Evolutionary conservation across 129 eudicot species (phyloP), one percentile per base, ranked within the genome.

Genomic region (Solidago caesia): DNA sequence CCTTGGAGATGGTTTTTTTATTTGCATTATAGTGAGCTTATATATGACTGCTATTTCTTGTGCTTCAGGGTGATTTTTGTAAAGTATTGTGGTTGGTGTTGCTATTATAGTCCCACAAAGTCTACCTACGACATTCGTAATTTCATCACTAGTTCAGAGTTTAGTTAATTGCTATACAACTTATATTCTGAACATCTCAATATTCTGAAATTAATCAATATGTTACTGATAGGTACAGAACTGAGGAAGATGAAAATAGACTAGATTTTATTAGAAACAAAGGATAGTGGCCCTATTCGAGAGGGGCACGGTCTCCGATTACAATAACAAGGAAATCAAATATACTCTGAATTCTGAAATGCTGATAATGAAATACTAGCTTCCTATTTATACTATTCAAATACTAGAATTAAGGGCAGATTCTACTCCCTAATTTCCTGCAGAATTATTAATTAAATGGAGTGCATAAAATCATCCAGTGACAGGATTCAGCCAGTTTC

Each of bases 261-360:
- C 65, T 60, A 0, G 42, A 60, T 21, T 60, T 25, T 10, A 15
- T 25, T 58, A 15, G 64, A 58, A 25, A 58, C 39, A 58, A 16
- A 58, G 39, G 67, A 62, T 62, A 62, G 67, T 62, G 67, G 67
- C 44, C 15, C 67, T 15, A 33, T 62, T 62, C 45, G 44, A 62
- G 44, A 27, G 44, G 67, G 44, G 44, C 44, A 9, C 1, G n/a
- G 44, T 62, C 44, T 26, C 44, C 15, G 1, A 2, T 26, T 26
- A 62, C 44, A 62, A 62, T 14, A 62, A 62, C 14, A 62, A 13
- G 44, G 6, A 62, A 7, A 27, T 62, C 5, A 29, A 33, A 62
- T 64, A 64, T 64, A 21, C 21, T 21, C 21, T 21, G 21, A 21
- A 21, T 21, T 21, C 21, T 21, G 21, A 21, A 21, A 21, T 21